Base-by-base conservation (phyloP, 352 stramenopile genomes). In the Phytopythium mirpurense region DNA sequence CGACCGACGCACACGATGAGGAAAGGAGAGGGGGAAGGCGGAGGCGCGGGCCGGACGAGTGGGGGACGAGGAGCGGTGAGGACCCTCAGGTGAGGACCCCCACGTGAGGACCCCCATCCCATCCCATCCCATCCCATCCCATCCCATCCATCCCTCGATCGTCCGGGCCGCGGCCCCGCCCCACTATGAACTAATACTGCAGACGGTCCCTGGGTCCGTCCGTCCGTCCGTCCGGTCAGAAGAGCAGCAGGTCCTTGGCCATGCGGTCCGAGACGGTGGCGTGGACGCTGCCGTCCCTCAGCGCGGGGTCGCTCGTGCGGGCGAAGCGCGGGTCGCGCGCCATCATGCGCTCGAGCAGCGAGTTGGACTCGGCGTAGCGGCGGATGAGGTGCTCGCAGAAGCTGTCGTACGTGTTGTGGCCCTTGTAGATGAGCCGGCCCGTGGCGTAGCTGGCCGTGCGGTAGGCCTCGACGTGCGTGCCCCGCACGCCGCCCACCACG, bases 301-400 rank as follows among this genome's bases (percentile, higher is more conserved):
- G 48, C 19, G 36, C 66, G 19, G 56, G 55, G 48, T 81, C 71
- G 40, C 76, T 68, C 11, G 72, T 55, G 45, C 89, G 74, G 42
- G 77, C 59, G 54, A 93, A 93, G 29, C 83, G 74, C 29, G 72
- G 66, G 49, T 93, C 83, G 21, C 74, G 76, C 24, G 83, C 83
- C 80, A 93, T 91, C 79, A 88, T 91, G 24, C 75, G 65, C 59
- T 93, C 83, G 35, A 93, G 62, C 41, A 93, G 64, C 52, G 76
- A 71, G 56, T 93, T 93, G 10, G 77, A 90, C 67, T 93, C 83
- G 41, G 83, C 80, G 51, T 93, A 93, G 35, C 83, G 78, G 49
- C 83, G 78, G 65, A 93, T 93, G 48, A 93, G 54, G 65, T 93
- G 83, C 62, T 93, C 83, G 61, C 83, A 93, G 57, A 93, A 93